A percentile compares a stretch with the other conserved stretches of the same genome.
Evolutionary conservation across 148 eudicot genomes (phyloP).

Genomic region (Amaranthus cruentus): DNA sequence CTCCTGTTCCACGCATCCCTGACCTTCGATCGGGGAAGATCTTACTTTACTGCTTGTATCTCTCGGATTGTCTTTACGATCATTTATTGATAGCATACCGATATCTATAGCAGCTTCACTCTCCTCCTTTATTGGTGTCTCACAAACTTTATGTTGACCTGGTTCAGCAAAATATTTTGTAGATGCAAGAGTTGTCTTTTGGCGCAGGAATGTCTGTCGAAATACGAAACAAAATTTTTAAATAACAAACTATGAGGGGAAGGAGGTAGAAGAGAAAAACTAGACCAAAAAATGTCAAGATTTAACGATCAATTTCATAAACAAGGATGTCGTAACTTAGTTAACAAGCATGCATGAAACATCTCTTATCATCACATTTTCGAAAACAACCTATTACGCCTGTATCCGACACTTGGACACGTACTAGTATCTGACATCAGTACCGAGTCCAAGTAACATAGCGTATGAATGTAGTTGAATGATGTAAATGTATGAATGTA

Average conservation of each 20-base stretch:
- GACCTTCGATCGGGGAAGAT: constrained; percentile 10
- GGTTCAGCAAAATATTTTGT: constrained; percentile 29
- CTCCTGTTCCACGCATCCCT: constrained; percentile 2
- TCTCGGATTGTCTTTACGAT: constrained; percentile 7
- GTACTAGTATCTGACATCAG: too few relatives aligned
- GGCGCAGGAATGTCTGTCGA: constrained; percentile 79
- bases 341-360: neutral
- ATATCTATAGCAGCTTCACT: constrained; percentile 6
- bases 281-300: neutral
- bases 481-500: too few relatives aligned
- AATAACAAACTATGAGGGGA: neutral
- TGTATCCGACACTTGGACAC: too few relatives aligned
- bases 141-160: constrained; percentile 15
- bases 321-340: neutral
- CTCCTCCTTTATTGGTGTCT: constrained; percentile 19
- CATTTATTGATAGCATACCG: constrained; percentile 4
- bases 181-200: constrained; percentile 61
- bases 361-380: neutral
- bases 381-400: too few relatives aligned
- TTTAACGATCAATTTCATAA: neutral
- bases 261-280: neutral
- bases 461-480: too few relatives aligned
- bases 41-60: neutral
- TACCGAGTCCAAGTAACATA: too few relatives aligned
- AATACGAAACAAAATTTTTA: constrained; percentile 4